Conservation (phyloP, 2,329 filamentous ascomycete species). For the Xylariaceae sp. region DNA sequence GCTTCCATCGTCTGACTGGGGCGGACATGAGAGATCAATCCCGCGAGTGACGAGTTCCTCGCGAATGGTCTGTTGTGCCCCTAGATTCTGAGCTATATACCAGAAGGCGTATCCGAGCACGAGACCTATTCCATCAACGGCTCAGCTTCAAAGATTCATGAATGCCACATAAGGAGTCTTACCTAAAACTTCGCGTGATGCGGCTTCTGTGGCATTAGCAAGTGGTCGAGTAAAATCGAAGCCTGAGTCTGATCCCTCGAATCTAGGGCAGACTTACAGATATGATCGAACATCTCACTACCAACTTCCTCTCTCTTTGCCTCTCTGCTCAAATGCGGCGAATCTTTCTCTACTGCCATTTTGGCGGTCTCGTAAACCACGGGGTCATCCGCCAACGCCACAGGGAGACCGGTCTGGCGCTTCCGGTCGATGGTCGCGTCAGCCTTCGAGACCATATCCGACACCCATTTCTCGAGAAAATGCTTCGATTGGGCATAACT, state of each 20-base stretch:
- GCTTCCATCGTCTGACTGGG: not conserved
- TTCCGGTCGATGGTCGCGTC: not conserved
- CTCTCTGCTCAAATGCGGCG: no score
- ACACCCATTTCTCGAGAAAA: conserved; percentile 7
- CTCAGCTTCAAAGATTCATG: no score
- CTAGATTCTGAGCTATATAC: conserved; percentile 3
- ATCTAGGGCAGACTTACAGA: not conserved
- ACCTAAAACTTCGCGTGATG: no score
- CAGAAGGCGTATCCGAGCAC: conserved; percentile 3
- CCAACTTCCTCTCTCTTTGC: not conserved
- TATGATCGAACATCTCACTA: conserved; percentile 9
- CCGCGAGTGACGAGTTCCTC: not conserved
- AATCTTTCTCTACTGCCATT: not conserved
- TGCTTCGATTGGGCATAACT: not conserved
- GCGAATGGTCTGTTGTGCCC: not conserved
- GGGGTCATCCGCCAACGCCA: not conserved
- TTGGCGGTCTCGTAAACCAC: not conserved
- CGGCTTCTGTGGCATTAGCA: no score
- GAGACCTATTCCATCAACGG: not conserved
- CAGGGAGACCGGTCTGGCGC: not conserved
- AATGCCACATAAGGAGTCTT: no score
- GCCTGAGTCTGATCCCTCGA: no score
- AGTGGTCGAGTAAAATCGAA: no score
- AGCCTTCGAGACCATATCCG: not conserved
- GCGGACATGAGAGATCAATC: not conserved